Conservation (phyloP, 495 filamentous ascomycete species). For the Hyaloscypha variabilis region DNA sequence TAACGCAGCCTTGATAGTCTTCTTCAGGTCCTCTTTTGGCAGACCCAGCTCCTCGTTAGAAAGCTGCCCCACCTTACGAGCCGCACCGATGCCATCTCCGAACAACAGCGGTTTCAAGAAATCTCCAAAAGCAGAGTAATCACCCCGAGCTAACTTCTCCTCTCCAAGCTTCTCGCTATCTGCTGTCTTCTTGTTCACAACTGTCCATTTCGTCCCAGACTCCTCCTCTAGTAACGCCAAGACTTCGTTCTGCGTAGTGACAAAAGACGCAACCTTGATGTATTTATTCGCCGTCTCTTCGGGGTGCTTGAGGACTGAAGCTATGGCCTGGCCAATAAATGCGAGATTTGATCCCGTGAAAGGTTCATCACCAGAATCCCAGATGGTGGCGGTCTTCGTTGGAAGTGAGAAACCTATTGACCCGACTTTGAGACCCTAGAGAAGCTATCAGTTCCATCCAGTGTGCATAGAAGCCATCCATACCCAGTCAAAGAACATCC, state of each 20-base stretch:
- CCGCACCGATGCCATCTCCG: slow-evolving; percentile 46
- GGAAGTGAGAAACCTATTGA: slow-evolving; percentile 39
- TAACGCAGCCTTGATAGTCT: slow-evolving; percentile 30
- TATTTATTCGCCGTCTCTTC: slow-evolving; percentile 45
- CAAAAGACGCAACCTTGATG: slow-evolving; percentile 46
- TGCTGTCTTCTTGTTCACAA: slow-evolving; percentile 42
- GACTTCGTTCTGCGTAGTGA: slow-evolving; percentile 49
- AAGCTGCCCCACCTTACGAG: slow-evolving; percentile 38
- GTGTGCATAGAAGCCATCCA: neutral
- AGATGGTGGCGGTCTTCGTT: slow-evolving; percentile 36
- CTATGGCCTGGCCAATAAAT: slow-evolving; percentile 46
- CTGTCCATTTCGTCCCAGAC: slow-evolving; percentile 58
- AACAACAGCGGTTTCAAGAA: slow-evolving; percentile 56
- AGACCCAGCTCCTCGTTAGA: slow-evolving; percentile 55
- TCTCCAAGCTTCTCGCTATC: slow-evolving; percentile 47
- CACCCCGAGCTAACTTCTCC: slow-evolving; percentile 43
- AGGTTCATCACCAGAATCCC: slow-evolving; percentile 36
- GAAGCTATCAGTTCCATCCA: neutral
- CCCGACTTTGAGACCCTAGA: slow-evolving; percentile 30
- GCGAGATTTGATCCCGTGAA: slow-evolving; percentile 43
- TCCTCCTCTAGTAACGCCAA: slow-evolving; percentile 52
- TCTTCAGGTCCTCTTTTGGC: slow-evolving; percentile 62
- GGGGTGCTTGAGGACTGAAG: slow-evolving; percentile 40
- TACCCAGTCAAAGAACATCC: slow-evolving; percentile 46
- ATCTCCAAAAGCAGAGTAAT: slow-evolving; percentile 50